Conservation (phyloP, 805 yeast species). For the Zygosaccharomyces siamensis region DNA sequence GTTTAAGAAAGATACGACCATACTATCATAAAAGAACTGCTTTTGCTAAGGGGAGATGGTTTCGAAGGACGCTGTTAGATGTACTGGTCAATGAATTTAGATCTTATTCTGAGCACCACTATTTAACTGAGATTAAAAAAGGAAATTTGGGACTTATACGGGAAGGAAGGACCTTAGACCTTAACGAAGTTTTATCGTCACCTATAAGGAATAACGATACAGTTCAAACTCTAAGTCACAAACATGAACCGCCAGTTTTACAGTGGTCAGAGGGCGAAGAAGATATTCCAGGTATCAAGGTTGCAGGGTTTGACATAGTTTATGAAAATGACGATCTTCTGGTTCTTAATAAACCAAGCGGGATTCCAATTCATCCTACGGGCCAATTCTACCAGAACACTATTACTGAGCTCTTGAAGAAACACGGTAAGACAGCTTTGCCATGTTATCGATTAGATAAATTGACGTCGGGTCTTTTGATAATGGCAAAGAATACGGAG, state of each 20-base stretch:
- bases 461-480: conserved; percentile 86
- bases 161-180: conserved; percentile 14
- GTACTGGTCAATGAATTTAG: conserved; percentile 40
- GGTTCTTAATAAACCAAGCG: conserved; percentile 88
- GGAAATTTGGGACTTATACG: conserved; percentile 22
- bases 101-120: conserved; percentile 18
- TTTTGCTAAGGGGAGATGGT: conserved; percentile 45
- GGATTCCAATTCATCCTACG: conserved; percentile 93
- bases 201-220: conserved; percentile 28
- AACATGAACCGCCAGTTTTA: conserved; percentile 86
- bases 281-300: conserved; percentile 10
- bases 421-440: conserved; percentile 52
- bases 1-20: conserved; percentile 40
- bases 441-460: conserved; percentile 88
- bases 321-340: conserved; percentile 69
- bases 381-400: conserved; percentile 74
- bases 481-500: conserved; percentile 35
- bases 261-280: conserved; percentile 25
- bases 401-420: conserved; percentile 67
- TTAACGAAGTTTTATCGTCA: conserved; percentile 13
- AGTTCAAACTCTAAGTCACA: conserved; percentile 43
- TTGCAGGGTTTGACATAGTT: conserved; percentile 54
- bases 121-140: conserved; percentile 15
- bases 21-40: conserved; percentile 37
- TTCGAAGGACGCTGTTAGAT: conserved; percentile 36